Evolutionary conservation across 805 yeast species (phyloP), one percentile per base, ranked within the genome.

Genomic region (Wickerhamiella alocasiicola): DNA sequence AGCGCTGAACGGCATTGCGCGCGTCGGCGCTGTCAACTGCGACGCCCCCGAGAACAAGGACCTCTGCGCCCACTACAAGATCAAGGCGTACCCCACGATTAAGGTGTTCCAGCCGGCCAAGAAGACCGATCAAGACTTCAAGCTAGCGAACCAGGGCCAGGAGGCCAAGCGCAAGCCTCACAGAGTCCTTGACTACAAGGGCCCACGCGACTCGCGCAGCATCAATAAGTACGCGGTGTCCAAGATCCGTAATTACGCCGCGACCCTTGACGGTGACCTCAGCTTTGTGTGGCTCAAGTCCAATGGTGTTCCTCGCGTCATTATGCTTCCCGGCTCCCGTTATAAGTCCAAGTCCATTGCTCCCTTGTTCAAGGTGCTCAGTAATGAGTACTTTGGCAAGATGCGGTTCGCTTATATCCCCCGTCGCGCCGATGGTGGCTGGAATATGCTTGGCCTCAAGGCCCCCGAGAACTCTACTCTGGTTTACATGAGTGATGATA

Each of bases 31-130:
- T 12, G 85, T 91, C 4, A 76, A 88, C 57, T 91, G 98, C 63
- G 95, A 88, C 53, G 66, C 69, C 37, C 71, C 67, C 3, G 55
- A 55, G 42, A 88, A 85, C 55, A 74, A 79, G 58, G 67, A 63
- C 23, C 55, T 91, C 5, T 91, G 98, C 61, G 63, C 76, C 15
- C 61, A 69, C 41, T 70, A 80, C 57, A 65, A 70, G 39, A 63
- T 91, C 24, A 65, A 73, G 49, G 93, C 94, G 0, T 87, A 70
- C 57, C 98, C 98, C 7, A 81, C 95, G 0, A 56, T 91, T 30
- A 64, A 79, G 64, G 79, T 79, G 3, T 87, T 81, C 61, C 70
- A 88, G 52, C 94, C 96, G 1, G 85, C 91, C 16, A 82, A 81
- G 53, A 62, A 62, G 21, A 47, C 48, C n/a, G 51, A 48, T 31